These are phyloP conservation scores for Coemansia sp. DNA, from an alignment of 192 early-diverging fungal species.

Conservation along the genomic window DNA sequence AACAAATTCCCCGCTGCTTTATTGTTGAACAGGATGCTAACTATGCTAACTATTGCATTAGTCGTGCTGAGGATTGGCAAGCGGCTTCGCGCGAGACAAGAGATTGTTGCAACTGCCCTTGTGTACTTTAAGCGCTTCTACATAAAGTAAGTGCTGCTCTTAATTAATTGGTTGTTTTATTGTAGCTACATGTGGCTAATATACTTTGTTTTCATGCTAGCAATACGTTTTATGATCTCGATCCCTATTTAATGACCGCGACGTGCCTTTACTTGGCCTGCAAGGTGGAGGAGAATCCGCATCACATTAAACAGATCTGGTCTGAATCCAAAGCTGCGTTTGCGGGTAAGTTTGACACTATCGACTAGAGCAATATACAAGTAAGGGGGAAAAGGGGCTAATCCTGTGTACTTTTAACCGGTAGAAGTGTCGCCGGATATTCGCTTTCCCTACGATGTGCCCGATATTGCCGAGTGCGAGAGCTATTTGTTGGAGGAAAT, in stretches of 20 bases:
- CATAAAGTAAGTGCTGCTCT: conserved; percentile 64
- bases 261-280: conserved; percentile 85
- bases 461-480: conserved; percentile 86
- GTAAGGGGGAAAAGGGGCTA: neutral
- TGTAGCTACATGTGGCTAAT: too few species aligned
- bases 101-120: conserved; percentile 75
- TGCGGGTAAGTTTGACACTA: conserved; percentile 18
- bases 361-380: too few species aligned
- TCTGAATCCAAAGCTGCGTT: conserved; percentile 39
- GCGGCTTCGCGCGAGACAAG: conserved; percentile 67
- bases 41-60: conserved; percentile 18
- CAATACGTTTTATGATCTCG: conserved; percentile 67
- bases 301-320: conserved; percentile 58
- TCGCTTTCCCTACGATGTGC: conserved; percentile 59
- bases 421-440: conserved; percentile 36
- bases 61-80: conserved; percentile 76
- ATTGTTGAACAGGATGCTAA: neutral
- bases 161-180: neutral
- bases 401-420: too few species aligned
- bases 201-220: conserved; percentile 38
- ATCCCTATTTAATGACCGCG: conserved; percentile 71
- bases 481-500: conserved; percentile 88
- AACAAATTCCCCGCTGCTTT: neutral
- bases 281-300: conserved; percentile 80
- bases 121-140: conserved; percentile 91